Percentiles rank a stretch among this genome's conserved stretches.
These are phyloP conservation scores for Parascedosporium putredinis DNA, from an alignment of 2,329 filamentous ascomycete genomes.

Conservation along the genomic window DNA sequence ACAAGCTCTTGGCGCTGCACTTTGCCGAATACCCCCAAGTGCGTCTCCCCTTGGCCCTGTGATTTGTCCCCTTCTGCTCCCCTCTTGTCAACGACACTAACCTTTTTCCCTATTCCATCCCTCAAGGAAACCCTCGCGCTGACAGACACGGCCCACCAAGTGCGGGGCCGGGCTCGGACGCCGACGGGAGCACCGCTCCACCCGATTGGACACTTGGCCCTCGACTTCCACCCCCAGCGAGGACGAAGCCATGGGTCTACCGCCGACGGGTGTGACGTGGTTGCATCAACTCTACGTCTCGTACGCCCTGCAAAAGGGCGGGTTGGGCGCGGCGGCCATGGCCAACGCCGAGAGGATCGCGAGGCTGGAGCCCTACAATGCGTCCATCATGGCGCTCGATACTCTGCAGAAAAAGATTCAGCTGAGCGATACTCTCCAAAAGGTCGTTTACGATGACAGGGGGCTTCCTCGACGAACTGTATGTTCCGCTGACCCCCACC, in stretches of 20 bases:
- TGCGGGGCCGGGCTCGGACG: not conserved
- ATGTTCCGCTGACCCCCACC: too few species aligned
- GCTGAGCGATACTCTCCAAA: not conserved
- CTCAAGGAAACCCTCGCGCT: not conserved
- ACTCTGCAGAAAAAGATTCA: not conserved
- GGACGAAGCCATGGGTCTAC: not conserved
- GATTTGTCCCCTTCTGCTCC: not conserved
- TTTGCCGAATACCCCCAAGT: not conserved
- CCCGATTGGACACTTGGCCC: not conserved
- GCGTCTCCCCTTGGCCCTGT: not conserved
- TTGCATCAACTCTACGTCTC: not conserved
- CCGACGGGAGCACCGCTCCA: not conserved
- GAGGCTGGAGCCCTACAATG: not conserved
- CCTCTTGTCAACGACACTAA: too few species aligned
- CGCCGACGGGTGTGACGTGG: not conserved
- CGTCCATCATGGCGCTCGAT: not conserved
- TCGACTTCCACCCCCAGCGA: not conserved
- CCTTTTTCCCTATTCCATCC: not conserved
- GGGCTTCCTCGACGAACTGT: not conserved
- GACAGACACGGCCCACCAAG: not conserved
- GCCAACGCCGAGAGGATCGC: not conserved
- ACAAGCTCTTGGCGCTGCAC: not conserved
- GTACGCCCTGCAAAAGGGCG: not conserved
- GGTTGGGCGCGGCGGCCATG: not conserved
- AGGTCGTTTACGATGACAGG: not conserved